Base-by-base conservation (phyloP, 345 rosid species). In the Stellera chamaejasme region DNA sequence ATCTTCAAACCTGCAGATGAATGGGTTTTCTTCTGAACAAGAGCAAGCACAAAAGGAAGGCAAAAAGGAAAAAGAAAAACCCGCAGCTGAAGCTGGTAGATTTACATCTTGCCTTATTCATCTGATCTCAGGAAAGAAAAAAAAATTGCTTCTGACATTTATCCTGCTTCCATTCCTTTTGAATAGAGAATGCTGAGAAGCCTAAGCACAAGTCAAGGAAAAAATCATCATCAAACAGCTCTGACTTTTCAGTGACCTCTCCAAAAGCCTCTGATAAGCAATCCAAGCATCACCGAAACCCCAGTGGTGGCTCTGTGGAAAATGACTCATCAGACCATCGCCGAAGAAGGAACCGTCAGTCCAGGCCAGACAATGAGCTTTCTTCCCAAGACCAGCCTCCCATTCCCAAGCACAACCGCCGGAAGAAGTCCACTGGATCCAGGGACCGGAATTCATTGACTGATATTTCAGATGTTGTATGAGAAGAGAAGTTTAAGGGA, bases 381-480 rank as follows among this genome's bases (percentile, higher is more conserved):
- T 28, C 75, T 11, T 61, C 65, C 5, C 57, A 45, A 1, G 74
- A 65, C 41, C 50, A 55, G 11, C 63, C 76, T 10, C 66, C 62
- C 16, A 14, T 61, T 45, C 72, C 80, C 2, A 77, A 72, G 50
- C 68, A 70, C 47, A 28, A 65, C 11, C 59, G 77, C 56, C 55
- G 66, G 28, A 82, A 72, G 74, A 80, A 76, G 55, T 62, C 82
- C 2, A 82, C 72, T 13, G 19, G 10, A 67, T 72, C 76, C 2
- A 72, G 70, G 65, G 66, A 56, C 2, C 65, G 57, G 9, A 63
- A 55, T 46, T 50, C 62, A 54, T 68, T 48, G 10, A 6, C 69
- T 36, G 74, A 63, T 10, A 11, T 44, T 45, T 1, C 13, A 2
- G 62, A 64, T 36, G 41, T 56, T 45, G 62, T 39, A 56, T 51